Conservation (phyloP, 495 filamentous ascomycete species). For the Friedmanniomyces simplex region DNA sequence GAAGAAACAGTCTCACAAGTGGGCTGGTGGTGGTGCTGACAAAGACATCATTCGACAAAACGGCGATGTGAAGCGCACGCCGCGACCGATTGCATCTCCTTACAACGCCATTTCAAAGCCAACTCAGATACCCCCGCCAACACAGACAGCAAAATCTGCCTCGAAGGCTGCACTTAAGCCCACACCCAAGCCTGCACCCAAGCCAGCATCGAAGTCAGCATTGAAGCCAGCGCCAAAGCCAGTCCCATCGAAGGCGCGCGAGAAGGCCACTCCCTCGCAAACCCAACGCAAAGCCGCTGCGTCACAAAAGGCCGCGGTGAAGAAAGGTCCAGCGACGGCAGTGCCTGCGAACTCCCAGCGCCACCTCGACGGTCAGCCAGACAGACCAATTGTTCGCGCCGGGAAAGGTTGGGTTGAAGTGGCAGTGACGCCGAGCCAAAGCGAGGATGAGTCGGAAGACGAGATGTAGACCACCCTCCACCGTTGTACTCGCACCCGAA, state of each 20-base stretch:
- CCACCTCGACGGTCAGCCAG: not conserved
- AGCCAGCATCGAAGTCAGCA: not conserved
- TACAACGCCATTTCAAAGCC: not conserved
- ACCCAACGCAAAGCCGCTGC: not conserved
- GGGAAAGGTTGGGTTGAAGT: constrained; percentile 17
- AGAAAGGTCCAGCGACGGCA: not conserved
- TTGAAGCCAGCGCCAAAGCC: not conserved
- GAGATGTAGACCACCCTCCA: not conserved
- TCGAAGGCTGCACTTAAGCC: not conserved
- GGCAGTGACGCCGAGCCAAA: not conserved
- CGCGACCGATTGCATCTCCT: not conserved
- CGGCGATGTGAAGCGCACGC: not conserved
- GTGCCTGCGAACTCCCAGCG: not conserved
- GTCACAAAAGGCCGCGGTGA: not conserved
- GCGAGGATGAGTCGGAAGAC: not conserved
- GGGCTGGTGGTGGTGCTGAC: constrained; percentile 17
- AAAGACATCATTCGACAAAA: constrained; percentile 8
- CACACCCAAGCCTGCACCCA: not conserved
- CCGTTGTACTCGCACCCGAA: not conserved
- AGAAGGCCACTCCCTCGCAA: not conserved
- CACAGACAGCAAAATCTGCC: not conserved
- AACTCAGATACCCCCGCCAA: too few relatives aligned
- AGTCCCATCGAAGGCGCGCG: not conserved
- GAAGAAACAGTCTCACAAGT: constrained; percentile 12
- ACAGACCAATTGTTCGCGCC: constrained; percentile 9